Percentiles rank a stretch among this genome's conserved stretches.
Conservation (phyloP, 2,329 filamentous ascomycete species). For the Aspergillus sp. region DNA sequence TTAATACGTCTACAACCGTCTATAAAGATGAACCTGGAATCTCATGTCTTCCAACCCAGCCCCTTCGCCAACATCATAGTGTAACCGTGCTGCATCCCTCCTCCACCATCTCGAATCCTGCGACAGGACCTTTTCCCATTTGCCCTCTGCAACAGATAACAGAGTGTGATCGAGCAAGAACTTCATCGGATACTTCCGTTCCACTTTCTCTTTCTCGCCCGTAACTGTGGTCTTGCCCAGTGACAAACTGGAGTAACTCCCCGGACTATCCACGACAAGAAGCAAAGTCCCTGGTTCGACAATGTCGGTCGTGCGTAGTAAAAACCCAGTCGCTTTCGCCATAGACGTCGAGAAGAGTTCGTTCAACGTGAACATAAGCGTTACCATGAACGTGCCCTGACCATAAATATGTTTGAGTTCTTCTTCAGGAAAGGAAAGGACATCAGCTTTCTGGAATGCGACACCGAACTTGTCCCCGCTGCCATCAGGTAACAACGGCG, state of each 20-base stretch:
- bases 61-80: slow-evolving; percentile 80
- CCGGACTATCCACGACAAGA: slow-evolving; percentile 85
- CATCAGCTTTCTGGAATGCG: slow-evolving; percentile 45
- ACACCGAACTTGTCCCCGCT: slow-evolving; percentile 20
- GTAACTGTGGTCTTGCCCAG: slow-evolving; percentile 46
- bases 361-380: slow-evolving; percentile 89
- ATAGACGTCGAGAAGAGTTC: slow-evolving; percentile 81
- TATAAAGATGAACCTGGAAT: slow-evolving; percentile 84
- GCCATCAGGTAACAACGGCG: slow-evolving; percentile 19
- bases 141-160: slow-evolving; percentile 41
- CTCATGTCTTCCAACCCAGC: slow-evolving; percentile 90
- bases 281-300: slow-evolving; percentile 58
- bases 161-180: slow-evolving; percentile 84
- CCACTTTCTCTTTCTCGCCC: slow-evolving; percentile 24
- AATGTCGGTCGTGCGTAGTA: slow-evolving; percentile 59
- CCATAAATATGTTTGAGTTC: slow-evolving; percentile 32
- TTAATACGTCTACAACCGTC: slow-evolving; percentile 23
- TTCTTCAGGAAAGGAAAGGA: slow-evolving; percentile 38
- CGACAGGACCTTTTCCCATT: slow-evolving; percentile 69
- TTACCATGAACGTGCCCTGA: slow-evolving; percentile 52
- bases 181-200: slow-evolving; percentile 78
- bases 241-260: slow-evolving; percentile 79
- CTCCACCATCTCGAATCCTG: slow-evolving; percentile 84
- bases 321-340: slow-evolving; percentile 66
- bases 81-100: slow-evolving; percentile 53